These are phyloP conservation scores for Fragaria ananassa DNA, from an alignment of 306 rosid species.

Conservation along the genomic window DNA sequence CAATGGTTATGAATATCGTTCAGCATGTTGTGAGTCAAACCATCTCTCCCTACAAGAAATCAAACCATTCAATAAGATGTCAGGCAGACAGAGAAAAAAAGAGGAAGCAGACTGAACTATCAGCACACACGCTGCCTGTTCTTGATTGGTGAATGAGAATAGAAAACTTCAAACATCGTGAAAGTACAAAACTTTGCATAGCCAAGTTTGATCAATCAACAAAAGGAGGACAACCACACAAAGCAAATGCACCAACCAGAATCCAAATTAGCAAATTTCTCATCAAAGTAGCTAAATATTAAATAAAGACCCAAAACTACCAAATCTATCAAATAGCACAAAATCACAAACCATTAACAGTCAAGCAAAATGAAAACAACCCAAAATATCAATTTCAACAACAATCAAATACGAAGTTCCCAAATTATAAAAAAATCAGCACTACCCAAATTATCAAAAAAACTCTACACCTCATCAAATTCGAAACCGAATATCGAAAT, in stretches of 20 bases:
- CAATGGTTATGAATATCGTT: slow-evolving; percentile 78
- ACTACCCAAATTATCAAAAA: slow-evolving; percentile 3
- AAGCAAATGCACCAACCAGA: neutral
- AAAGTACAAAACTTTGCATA: neutral
- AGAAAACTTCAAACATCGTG: neutral
- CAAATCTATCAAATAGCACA: no score
- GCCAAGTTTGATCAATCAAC: neutral
- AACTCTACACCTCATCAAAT: neutral
- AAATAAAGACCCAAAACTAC: no score
- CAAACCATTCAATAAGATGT: neutral
- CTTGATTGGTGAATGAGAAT: neutral
- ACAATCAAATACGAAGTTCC: neutral
- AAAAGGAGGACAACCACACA: neutral
- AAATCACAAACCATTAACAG: no score
- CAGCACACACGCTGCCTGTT: neutral
- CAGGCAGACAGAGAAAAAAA: slow-evolving; percentile 6
- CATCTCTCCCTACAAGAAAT: slow-evolving; percentile 73
- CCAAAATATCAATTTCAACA: no score
- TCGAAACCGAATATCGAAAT: neutral
- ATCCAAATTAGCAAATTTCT: no score
- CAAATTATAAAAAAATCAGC: neutral
- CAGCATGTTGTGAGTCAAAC: slow-evolving; percentile 93
- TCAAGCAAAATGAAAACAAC: no score
- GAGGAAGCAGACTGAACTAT: neutral
- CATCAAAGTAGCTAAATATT: no score